These are phyloP conservation scores for Isabelozyma rhagii DNA, from an alignment of 805 yeast genomes.

Conservation along the genomic window DNA sequence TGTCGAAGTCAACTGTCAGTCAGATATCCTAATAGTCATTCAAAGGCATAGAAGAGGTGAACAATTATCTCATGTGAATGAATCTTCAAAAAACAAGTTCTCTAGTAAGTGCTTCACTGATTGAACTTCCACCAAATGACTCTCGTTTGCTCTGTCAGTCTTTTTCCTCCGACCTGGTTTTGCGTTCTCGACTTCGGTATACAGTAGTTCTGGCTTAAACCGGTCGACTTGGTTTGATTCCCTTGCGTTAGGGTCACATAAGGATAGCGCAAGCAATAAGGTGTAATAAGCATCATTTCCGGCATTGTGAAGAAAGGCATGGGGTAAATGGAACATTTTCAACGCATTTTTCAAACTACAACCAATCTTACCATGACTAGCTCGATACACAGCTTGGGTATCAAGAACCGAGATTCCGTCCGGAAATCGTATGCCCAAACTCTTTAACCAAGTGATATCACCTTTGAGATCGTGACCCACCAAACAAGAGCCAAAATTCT, in stretches of 20 bases:
- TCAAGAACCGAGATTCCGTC: conserved; percentile 30
- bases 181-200: background rate
- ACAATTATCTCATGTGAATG: too few relatives aligned
- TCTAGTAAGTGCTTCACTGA: background rate
- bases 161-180: background rate
- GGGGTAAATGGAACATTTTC: conserved; percentile 47
- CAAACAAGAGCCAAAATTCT: conserved; percentile 25
- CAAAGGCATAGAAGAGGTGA: too few relatives aligned
- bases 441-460: conserved; percentile 52
- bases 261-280: conserved; percentile 43
- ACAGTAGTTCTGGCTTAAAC: background rate
- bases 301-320: conserved; percentile 62
- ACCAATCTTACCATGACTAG: conserved; percentile 38
- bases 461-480: conserved; percentile 63
- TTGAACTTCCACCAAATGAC: conserved; percentile 1
- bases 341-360: conserved; percentile 45
- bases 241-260: conserved; percentile 45
- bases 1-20: too few relatives aligned
- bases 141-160: background rate
- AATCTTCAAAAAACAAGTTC: background rate
- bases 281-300: conserved; percentile 71
- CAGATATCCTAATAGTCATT: too few relatives aligned
- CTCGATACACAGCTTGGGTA: conserved; percentile 44
- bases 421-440: conserved; percentile 47
- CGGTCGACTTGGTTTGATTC: background rate